Percentiles rank a stretch among this genome's conserved stretches.
Evolutionary conservation across 148 eudicot species (phyloP).

Genomic region (Tetragonia tetragonoides): DNA sequence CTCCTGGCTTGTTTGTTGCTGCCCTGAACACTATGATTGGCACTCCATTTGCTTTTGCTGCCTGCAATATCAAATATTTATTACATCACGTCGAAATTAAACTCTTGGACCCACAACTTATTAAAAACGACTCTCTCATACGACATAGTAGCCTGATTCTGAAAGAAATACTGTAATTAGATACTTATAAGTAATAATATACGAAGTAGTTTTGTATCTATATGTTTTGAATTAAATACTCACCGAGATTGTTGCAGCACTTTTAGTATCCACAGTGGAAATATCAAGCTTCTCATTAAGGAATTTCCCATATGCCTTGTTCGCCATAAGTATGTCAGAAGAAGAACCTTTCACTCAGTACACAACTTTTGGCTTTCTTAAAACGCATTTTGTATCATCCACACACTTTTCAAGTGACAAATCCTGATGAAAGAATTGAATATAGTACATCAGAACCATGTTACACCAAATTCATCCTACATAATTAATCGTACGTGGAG

Average conservation of each 20-base stretch:
- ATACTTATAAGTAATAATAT: too few species aligned
- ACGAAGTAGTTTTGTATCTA: too few species aligned
- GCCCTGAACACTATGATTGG: constrained; percentile 9
- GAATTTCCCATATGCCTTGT: constrained; percentile 3
- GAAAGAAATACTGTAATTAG: too few species aligned
- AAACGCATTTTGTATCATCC: neutral
- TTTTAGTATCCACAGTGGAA: constrained; percentile 5
- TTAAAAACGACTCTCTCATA: neutral
- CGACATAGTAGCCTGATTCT: too few species aligned
- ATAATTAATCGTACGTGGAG: too few species aligned
- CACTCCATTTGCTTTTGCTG: constrained; percentile 15
- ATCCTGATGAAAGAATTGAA: constrained; percentile 8
- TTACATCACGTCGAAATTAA: too few species aligned
- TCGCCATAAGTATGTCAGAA: neutral
- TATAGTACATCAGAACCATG: neutral
- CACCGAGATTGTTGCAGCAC: constrained; percentile 8
- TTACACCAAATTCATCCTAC: neutral
- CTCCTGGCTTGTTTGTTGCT: constrained; percentile 12
- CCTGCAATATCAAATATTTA: neutral
- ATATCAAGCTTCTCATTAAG: neutral
- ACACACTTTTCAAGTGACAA: neutral
- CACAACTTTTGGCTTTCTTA: neutral
- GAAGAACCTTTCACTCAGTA: constrained; percentile 6
- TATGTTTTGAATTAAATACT: neutral
- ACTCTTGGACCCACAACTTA: too few species aligned